Evolutionary conservation across 73 alveolate genomes (phyloP), one percentile per base, ranked within the genome.

Genomic region (Paramecium tetraurelia): DNA sequence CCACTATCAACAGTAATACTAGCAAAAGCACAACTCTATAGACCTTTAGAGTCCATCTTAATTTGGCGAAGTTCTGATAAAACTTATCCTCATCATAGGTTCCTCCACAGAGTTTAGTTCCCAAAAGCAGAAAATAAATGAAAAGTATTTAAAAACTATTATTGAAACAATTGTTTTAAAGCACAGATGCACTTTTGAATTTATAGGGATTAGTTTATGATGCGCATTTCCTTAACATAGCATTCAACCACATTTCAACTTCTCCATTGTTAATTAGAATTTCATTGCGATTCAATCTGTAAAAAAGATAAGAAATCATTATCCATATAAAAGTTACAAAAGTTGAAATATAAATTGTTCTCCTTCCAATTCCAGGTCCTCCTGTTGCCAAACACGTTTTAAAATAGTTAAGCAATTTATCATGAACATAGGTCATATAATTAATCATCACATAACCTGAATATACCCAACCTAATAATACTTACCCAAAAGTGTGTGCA

Each of bases 401-500:
- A 31, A 71, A 71, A 21, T 71, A 29, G 7, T 71, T 31, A 31
- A 31, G 4, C 33, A 36, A 12, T 31, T 6, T 29, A 0, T 71
- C 35, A 71, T 71, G 86, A 24, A 71, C 33, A 33, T 71, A 71
- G 10, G 14, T 29, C 14, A 29, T 33, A 36, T 71, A 71, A 24
- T 27, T 71, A 7, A 71, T 36, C 29, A 33, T 33, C 3, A 71
- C 33, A 36, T 71, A 71, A 36, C 31, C 43, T 0, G 58, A 27
- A 86, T 58, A 86, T 0, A 63, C 29, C 93, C 93, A 86, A 14
- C 93, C 93, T 18, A 86, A 75, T 22, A 86, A 35, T 33, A 86
- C 70, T 86, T 86, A 63, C 9, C 86, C 85, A 35, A 40, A 36
- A 21, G 87, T 58, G 29, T 86, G 93, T 16, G 86, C 93, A 1